A percentile compares a stretch with the other conserved stretches of the same genome.
These are phyloP conservation scores for Xerocomus minutiporus DNA, from an alignment of 1,284 basidiomycete genomes.

Conservation along the genomic window DNA sequence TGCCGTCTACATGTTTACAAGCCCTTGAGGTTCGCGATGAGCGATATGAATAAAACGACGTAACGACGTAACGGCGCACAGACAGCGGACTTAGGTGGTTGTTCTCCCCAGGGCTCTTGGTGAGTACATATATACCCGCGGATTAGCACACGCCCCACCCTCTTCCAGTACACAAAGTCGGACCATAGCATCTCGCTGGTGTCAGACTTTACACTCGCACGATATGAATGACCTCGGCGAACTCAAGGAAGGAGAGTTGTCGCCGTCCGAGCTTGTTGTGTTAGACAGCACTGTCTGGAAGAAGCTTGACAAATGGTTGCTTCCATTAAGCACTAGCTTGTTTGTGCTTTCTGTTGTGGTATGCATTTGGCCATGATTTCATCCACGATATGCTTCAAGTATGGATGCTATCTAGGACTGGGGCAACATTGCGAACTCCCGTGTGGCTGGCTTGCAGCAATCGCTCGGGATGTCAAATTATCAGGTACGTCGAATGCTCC, in stretches of 20 bases:
- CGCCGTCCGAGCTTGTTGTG: not conserved
- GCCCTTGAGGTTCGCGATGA: not conserved
- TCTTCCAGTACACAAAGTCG: not conserved
- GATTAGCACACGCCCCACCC: not conserved
- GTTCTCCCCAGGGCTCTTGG: not conserved
- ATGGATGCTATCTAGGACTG: not conserved
- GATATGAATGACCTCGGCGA: not conserved
- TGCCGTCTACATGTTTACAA: not conserved
- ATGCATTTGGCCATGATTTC: not conserved
- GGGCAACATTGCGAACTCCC: constrained; percentile 33
- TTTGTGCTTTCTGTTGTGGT: constrained; percentile 49
- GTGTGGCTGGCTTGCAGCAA: constrained; percentile 53
- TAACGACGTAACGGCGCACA: not conserved
- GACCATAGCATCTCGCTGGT: not conserved
- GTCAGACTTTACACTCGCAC: not conserved
- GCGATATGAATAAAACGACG: not conserved
- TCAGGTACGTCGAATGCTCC: constrained; percentile 29
- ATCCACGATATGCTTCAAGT: not conserved
- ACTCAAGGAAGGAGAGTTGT: constrained; percentile 9
- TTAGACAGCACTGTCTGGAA: constrained; percentile 41
- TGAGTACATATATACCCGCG: not conserved
- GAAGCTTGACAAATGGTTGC: constrained; percentile 45
- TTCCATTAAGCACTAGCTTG: constrained; percentile 49
- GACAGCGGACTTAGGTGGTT: not conserved
- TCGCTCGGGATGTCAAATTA: constrained; percentile 48